Evolutionary conservation across 106 monocot species (phyloP).

Genomic region (Dactylorhiza incarnata): DNA sequence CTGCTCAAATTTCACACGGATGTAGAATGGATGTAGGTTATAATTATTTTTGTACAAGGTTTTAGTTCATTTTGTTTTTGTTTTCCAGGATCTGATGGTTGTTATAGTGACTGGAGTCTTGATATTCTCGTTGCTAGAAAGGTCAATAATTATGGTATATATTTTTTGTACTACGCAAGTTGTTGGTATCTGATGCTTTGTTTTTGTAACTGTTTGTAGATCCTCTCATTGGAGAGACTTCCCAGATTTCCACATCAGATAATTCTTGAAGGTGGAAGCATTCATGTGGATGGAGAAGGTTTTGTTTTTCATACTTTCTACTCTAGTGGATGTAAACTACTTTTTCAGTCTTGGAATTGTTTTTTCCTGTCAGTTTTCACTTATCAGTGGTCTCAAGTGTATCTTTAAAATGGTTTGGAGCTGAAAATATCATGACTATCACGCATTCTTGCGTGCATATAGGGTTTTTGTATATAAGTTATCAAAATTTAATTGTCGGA

Average conservation of each 20-base stretch:
- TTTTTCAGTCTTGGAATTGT: neutral
- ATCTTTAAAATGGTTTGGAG: neutral
- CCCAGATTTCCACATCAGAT: slow-evolving; percentile 71
- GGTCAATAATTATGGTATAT: slow-evolving; percentile 23
- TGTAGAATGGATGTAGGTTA: neutral
- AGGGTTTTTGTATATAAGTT: too few relatives aligned
- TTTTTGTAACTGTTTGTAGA: slow-evolving; percentile 26
- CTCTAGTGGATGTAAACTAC: neutral
- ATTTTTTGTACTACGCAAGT: slow-evolving; percentile 1
- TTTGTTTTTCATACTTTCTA: neutral
- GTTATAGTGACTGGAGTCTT: slow-evolving; percentile 88
- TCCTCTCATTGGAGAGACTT: slow-evolving; percentile 59
- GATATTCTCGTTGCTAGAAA: slow-evolving; percentile 78
- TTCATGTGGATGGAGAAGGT: slow-evolving; percentile 99
- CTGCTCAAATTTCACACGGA: too few relatives aligned
- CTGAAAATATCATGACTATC: neutral
- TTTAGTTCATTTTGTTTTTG: neutral
- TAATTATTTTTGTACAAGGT: neutral
- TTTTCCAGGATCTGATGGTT: slow-evolving; percentile 60
- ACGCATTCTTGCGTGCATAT: too few relatives aligned
- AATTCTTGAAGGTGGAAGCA: slow-evolving; percentile 97
- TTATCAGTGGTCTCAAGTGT: neutral
- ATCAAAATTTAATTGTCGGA: too few relatives aligned
- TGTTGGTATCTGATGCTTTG: neutral
- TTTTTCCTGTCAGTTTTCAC: neutral